Conservation (phyloP, 345 rosid genomes). For the Moricandia moricandioides region DNA sequence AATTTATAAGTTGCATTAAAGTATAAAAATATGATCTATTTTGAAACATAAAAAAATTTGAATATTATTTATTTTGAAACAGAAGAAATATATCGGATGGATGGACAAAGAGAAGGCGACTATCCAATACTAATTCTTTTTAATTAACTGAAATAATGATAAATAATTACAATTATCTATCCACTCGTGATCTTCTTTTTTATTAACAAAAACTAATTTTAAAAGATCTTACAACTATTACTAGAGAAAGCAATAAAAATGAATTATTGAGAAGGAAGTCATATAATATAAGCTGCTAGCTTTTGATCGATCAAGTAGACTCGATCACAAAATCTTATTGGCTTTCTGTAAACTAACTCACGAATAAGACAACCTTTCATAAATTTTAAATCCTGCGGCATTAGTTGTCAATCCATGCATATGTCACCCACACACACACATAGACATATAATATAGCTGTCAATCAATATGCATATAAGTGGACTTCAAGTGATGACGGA, state of each 20-base stretch:
- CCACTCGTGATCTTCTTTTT: conserved; percentile 13
- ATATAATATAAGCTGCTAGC: conserved; percentile 18
- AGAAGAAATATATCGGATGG: neutral
- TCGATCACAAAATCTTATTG: conserved; percentile 9
- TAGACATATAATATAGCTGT: neutral
- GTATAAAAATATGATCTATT: too few species aligned
- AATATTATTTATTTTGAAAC: too few species aligned
- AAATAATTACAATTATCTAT: neutral
- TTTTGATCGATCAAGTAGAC: conserved; percentile 22
- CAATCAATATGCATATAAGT: too few species aligned
- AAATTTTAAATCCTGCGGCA: neutral
- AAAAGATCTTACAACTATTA: neutral
- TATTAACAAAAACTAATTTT: neutral
- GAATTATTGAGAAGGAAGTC: conserved; percentile 11
- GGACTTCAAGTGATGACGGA: too few species aligned
- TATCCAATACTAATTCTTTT: neutral
- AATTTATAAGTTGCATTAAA: too few species aligned
- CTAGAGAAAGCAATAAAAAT: neutral
- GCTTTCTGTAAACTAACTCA: neutral
- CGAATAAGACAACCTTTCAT: conserved; percentile 8
- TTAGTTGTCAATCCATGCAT: conserved; percentile 29
- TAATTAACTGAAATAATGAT: conserved; percentile 3
- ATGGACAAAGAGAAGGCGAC: neutral
- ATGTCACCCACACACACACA: neutral
- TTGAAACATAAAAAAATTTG: too few species aligned